These are phyloP conservation scores for Perkinsela sp. DNA, from an alignment of 208 protist species.

Conservation along the genomic window DNA sequence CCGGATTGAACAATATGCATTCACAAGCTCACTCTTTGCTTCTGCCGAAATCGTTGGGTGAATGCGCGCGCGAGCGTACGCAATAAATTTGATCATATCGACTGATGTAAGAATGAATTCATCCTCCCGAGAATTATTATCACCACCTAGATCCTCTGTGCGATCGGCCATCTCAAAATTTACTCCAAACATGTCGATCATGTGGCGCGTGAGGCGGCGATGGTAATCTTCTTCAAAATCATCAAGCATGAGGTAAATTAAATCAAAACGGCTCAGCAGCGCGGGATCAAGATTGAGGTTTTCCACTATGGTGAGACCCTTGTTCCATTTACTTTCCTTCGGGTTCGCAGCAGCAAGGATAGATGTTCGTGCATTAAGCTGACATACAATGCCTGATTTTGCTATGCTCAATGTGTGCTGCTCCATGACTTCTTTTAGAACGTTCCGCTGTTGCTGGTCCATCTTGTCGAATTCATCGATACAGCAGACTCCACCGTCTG, in stretches of 20 bases:
- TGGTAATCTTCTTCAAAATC: conserved; percentile 70
- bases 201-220: conserved; percentile 72
- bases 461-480: conserved; percentile 99
- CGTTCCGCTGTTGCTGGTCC: conserved; percentile 80
- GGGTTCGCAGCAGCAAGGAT: conserved; percentile 98
- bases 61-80: conserved; percentile 50
- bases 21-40: conserved; percentile 53
- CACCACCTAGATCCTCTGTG: neutral
- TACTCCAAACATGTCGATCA: conserved; percentile 63
- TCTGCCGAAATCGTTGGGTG: conserved; percentile 52
- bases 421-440: conserved; percentile 99
- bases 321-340: conserved; percentile 84
- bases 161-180: neutral
- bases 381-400: conserved; percentile 99
- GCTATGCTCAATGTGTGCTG: conserved; percentile 98
- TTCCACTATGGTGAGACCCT: conserved; percentile 78
- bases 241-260: conserved; percentile 91
- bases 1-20: conserved; percentile 76
- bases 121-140: neutral
- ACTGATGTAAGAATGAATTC: conserved; percentile 14
- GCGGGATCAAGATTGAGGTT: conserved; percentile 94
- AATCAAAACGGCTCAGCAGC: conserved; percentile 90
- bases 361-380: conserved; percentile 89
- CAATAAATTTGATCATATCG: conserved; percentile 67
- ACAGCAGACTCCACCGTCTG: conserved; percentile 94